Base-by-base conservation (phyloP, 2,329 filamentous ascomycete genomes). In the Canariomyces notabilis region DNA sequence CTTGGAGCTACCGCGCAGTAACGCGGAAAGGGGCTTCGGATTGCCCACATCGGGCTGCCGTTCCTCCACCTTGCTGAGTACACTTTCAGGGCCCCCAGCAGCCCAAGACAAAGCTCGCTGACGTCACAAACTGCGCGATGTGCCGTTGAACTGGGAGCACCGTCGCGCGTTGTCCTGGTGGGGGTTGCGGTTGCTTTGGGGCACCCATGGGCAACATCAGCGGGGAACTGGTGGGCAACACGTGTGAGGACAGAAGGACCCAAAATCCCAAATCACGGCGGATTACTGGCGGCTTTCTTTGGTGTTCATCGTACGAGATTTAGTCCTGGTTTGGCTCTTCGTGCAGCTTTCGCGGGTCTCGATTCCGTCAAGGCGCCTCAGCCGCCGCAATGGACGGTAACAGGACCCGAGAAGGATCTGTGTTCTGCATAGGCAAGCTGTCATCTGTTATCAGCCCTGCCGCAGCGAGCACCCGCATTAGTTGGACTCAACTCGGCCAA, bases 81-180 rank as follows among this genome's bases (percentile, higher is more conserved):
- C 37, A 18, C 41, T 46, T 53, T 38, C 44, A 46, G 11, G 38
- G 8, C 16, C 34, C 44, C 44, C 47, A 44, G 4, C 4, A 12
- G 18, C 18, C 29, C 19, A 44, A 39, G 19, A 46, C 50, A 49
- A 35, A 42, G 26, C 16, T 22, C n/a, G n/a, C n/a, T n/a, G n/a
- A n/a, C n/a, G n/a, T n/a, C n/a, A n/a, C n/a, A n/a, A n/a, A n/a
- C n/a, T n/a, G n/a, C n/a, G n/a, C n/a, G n/a, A 37, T 43, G 41
- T 32, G 15, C 43, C 34, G 22, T 23, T 18, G 14, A 18, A 18
- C 9, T 5, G 32, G 21, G 26, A 26, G 18, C 31, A 26, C 22
- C 32, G 15, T 12, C 37, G 32, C 19, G 3, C 21, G 36, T 16
- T n/a, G n/a, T n/a, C n/a, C n/a, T n/a, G n/a, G n/a, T n/a, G n/a